Conservation (phyloP, 148 eudicot species). For the Chenopodium suecicum region DNA sequence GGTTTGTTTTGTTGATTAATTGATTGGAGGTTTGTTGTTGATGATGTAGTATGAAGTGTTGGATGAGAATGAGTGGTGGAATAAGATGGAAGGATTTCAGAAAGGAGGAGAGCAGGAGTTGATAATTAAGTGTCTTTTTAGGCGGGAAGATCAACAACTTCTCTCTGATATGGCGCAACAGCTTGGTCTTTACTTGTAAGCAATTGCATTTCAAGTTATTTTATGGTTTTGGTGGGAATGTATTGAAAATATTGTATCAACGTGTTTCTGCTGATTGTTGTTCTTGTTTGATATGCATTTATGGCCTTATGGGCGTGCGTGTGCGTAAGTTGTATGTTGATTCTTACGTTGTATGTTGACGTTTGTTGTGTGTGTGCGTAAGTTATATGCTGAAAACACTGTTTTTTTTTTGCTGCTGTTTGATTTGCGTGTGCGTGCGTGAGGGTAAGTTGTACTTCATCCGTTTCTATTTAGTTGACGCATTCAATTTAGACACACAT, state of each 20-base stretch:
- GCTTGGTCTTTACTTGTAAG: conserved; percentile 86
- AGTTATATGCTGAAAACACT: too few species aligned
- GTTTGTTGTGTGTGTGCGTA: too few species aligned
- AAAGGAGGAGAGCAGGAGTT: conserved; percentile 75
- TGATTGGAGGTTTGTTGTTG: neutral
- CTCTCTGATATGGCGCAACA: conserved; percentile 73
- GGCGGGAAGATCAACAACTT: conserved; percentile 68
- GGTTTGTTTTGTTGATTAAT: neutral
- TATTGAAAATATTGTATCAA: neutral
- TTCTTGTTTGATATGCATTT: too few species aligned
- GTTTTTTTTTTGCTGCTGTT: neutral
- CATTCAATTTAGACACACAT: too few species aligned
- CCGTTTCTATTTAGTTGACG: too few species aligned
- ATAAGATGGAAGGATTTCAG: conserved; percentile 66
- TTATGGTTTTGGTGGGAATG: neutral
- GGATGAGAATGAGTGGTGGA: conserved; percentile 83
- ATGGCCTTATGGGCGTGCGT: too few species aligned
- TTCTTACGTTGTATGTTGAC: too few species aligned
- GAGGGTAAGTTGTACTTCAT: too few species aligned
- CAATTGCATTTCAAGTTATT: neutral
- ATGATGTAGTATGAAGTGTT: conserved; percentile 64
- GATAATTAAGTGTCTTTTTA: conserved; percentile 61
- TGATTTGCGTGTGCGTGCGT: neutral
- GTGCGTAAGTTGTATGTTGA: too few species aligned
- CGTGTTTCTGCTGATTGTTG: too few species aligned